Evolutionary conservation across 495 filamentous ascomycete genomes (phyloP).

Genomic region (Jackrogersella minutella): DNA sequence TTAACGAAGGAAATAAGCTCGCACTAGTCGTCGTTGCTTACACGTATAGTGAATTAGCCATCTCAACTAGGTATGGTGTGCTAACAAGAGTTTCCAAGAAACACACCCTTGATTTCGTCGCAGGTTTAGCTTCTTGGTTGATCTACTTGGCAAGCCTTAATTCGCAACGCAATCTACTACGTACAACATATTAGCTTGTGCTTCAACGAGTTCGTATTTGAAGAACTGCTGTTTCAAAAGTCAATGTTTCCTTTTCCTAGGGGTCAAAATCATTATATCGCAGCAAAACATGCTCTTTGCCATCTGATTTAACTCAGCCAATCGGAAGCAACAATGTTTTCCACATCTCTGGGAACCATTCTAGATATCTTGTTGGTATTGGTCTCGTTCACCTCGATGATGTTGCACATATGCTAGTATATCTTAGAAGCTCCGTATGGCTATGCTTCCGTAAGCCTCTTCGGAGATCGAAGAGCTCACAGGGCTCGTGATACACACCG

Average conservation of each 20-base stretch:
- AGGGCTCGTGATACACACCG: neutral
- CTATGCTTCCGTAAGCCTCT: neutral
- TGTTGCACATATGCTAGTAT: neutral
- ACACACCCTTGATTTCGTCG: constrained; percentile 7
- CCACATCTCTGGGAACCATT: neutral
- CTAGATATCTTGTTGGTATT: neutral
- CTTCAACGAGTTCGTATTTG: neutral
- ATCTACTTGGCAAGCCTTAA: constrained; percentile 22
- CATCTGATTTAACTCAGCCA: neutral
- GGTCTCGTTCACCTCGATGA: too few species aligned
- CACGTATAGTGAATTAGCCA: neutral
- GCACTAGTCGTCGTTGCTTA: neutral
- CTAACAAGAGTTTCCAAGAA: neutral
- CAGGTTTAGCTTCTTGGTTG: constrained; percentile 25
- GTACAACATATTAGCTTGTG: too few species aligned
- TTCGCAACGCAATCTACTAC: neutral
- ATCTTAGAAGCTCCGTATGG: neutral
- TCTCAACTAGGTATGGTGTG: neutral
- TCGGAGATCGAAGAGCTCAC: neutral
- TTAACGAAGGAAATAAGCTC: neutral
- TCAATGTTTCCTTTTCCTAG: neutral
- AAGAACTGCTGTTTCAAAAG: neutral
- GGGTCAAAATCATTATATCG: neutral
- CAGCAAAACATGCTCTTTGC: neutral
- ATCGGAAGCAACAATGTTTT: neutral